Conservation (phyloP, 2,329 filamentous ascomycete species). For the Bipolaris gigantea region DNA sequence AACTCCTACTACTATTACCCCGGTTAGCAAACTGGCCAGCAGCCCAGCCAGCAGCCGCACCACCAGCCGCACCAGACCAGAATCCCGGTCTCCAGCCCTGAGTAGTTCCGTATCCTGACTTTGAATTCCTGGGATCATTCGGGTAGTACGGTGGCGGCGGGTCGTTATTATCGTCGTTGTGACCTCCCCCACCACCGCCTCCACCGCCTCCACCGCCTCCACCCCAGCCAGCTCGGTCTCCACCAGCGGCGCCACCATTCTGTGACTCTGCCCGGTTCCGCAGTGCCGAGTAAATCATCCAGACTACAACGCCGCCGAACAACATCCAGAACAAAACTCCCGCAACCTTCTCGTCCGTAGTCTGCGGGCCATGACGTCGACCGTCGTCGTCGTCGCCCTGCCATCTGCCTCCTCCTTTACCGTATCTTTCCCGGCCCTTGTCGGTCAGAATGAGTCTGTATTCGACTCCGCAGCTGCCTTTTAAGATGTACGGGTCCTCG, state of each 20-base stretch:
- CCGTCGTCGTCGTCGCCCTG: conserved; percentile 40
- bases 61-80: conserved; percentile 69
- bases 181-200: conserved; percentile 45
- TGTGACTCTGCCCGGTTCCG: conserved; percentile 31
- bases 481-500: conserved; percentile 83
- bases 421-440: conserved; percentile 71
- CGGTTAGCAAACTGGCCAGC: conserved; percentile 51
- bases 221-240: conserved; percentile 40
- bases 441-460: conserved; percentile 80
- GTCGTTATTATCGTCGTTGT: conserved; percentile 47
- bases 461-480: conserved; percentile 90
- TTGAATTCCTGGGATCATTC: conserved; percentile 29
- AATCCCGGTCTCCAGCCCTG: conserved; percentile 71
- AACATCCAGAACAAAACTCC: conserved; percentile 61
- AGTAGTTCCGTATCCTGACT: conserved; percentile 26
- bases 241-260: conserved; percentile 25
- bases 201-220: conserved; percentile 50
- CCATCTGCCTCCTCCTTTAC: conserved; percentile 53
- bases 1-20: conserved; percentile 41
- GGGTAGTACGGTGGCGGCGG: conserved; percentile 54
- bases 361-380: conserved; percentile 45
- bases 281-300: conserved; percentile 64
- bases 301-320: conserved; percentile 62
- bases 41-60: conserved; percentile 69
- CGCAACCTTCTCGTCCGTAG: conserved; percentile 32